phyloP scores from a whole-genome alignment of 2,329 filamentous ascomycete genomes.

The Herpotrichia juniperi region DNA sequence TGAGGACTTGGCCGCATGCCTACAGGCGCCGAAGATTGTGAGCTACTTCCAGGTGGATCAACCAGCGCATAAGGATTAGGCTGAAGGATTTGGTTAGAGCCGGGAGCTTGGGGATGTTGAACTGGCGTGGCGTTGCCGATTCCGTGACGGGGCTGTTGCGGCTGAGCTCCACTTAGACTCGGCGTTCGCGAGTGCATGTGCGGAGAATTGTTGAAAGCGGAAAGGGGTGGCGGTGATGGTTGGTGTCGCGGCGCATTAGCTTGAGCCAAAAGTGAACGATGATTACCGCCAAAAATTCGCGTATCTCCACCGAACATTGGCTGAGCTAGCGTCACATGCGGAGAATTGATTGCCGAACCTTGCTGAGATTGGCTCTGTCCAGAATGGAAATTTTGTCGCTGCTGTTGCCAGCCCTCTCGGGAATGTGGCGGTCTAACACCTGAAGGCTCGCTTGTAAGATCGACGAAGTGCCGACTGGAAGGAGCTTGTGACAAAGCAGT shows the following conservation, averaged over 20 bases:
- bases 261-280: conserved; percentile 40
- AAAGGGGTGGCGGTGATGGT: conserved; percentile 40
- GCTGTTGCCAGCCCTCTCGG: conserved; percentile 38
- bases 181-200: conserved; percentile 42
- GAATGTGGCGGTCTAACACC: conserved; percentile 19
- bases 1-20: conserved; percentile 46
- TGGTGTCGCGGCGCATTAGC: conserved; percentile 40
- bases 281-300: conserved; percentile 26
- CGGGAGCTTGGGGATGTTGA: conserved; percentile 23
- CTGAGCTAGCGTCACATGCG: conserved; percentile 34
- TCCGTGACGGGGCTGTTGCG: conserved; percentile 29
- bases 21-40: conserved; percentile 35
- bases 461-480: conserved; percentile 33
- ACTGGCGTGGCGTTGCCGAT: conserved; percentile 26
- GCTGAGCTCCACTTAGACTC: conserved; percentile 37
- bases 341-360: conserved; percentile 27
- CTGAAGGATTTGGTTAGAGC: conserved; percentile 37
- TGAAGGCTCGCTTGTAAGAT: conserved; percentile 35
- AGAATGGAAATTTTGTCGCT: conserved; percentile 33
- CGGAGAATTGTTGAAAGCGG: conserved; percentile 38
- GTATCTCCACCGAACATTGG: conserved; percentile 26
- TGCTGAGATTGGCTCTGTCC: conserved; percentile 35
- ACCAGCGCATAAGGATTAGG: conserved; percentile 46
- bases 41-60: conserved; percentile 36
- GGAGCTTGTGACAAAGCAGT: conserved; percentile 25